These are phyloP conservation scores for Cucurbita moschata DNA, from an alignment of 306 rosid genomes.

Conservation along the genomic window DNA sequence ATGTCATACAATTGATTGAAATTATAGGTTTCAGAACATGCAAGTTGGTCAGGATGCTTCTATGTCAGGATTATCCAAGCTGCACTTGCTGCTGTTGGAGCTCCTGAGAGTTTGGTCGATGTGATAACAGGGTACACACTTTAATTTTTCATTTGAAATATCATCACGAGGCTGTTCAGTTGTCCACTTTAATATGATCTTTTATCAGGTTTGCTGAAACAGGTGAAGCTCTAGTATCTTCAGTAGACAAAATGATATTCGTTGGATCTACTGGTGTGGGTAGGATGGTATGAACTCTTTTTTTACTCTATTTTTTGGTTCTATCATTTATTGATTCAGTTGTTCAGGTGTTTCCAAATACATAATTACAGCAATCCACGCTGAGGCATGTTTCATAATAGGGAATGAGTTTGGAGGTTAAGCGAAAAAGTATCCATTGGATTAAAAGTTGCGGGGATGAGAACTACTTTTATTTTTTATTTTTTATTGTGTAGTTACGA, in stretches of 20 bases:
- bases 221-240: slow-evolving; percentile 87
- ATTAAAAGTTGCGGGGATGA: background rate
- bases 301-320: background rate
- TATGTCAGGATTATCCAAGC: slow-evolving; percentile 86
- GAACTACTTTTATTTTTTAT: background rate
- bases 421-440: background rate
- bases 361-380: background rate
- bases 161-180: background rate
- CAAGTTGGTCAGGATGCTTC: slow-evolving; percentile 99
- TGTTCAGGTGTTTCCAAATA: background rate
- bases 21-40: slow-evolving; percentile 80
- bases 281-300: slow-evolving; percentile 52
- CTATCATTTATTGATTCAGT: background rate
- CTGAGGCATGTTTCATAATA: background rate
- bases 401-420: background rate
- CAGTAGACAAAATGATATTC: slow-evolving; percentile 85
- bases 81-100: slow-evolving; percentile 96
- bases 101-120: slow-evolving; percentile 95
- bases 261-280: slow-evolving; percentile 98
- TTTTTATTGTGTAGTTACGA: background rate
- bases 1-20: background rate
- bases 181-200: slow-evolving; percentile 8
- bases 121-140: slow-evolving; percentile 71
- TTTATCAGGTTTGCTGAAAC: slow-evolving; percentile 80
- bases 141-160: slow-evolving; percentile 3